Evolutionary conservation across 345 rosid species (phyloP), one percentile per base, ranked within the genome.

Genomic region (Gossypium ekmanianum): DNA sequence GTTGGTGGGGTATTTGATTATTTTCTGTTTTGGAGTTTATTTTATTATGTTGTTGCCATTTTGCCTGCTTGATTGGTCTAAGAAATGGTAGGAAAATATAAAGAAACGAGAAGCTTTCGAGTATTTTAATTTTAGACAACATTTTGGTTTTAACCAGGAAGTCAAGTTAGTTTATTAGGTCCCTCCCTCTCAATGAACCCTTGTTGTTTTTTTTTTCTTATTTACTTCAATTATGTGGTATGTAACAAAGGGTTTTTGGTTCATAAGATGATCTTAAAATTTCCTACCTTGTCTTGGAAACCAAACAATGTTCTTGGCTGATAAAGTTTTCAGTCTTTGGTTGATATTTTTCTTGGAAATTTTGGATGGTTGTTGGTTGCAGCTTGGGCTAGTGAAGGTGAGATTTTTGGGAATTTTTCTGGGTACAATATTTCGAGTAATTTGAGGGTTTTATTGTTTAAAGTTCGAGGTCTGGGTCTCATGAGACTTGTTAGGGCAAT

Each of bases 401-500:
- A 78, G 76, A 13, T 80, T 69, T 78, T 75, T 67, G 3, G 64
- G 41, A 80, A 83, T 74, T 76, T 79, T 85, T 76, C 59, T 78
- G 93, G 85, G 73, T 70, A 52, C 86, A 84, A 78, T 81, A 71
- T 81, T 81, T 79, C 79, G 55, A 83, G 79, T 79, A 80, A 81
- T 81, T 81, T 84, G 87, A 76, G 85, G 88, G 81, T 92, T 79
- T 90, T 89, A 81, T 83, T 82, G 88, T 82, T 89, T 86, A 85
- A 75, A 79, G 83, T 88, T 83, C 82, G 85, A 86, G 85, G 87
- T 85, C 87, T 84, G 81, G 92, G 81, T 91, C 92, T 91, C 92
- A 90, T 95, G 97, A 92, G 92, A 88, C 86, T 88, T 91, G 88
- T 78, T 85, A 92, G 99, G 98, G 99, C 97, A 90, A 95, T 95